Conservation (phyloP, 768 basidiomycete species). For the Lactifluus hygrophoroides region DNA sequence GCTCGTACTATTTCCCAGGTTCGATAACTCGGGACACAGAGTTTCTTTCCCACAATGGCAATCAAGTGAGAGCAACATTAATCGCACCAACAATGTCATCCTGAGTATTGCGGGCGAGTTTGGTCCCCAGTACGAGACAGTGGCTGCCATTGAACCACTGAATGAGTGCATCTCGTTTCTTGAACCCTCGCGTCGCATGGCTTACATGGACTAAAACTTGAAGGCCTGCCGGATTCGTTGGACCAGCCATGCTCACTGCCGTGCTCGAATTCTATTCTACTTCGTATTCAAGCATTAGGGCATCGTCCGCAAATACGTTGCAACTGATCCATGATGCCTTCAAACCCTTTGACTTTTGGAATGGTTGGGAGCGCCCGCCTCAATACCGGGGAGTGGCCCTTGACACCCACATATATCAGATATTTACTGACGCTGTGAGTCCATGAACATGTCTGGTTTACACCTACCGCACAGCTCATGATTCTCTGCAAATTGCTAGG, state of each 20-base stretch:
- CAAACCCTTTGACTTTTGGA: conserved; percentile 64
- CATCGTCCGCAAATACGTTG: conserved; percentile 48
- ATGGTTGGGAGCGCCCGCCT: conserved; percentile 46
- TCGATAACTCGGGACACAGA: conserved; percentile 73
- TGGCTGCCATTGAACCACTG: conserved; percentile 61
- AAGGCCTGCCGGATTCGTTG: conserved; percentile 61
- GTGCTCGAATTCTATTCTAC: conserved; percentile 58
- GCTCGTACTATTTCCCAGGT: conserved; percentile 34
- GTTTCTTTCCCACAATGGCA: conserved; percentile 62
- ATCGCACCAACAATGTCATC: conserved; percentile 59
- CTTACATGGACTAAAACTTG: conserved; percentile 26
- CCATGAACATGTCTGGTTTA: too few species aligned
- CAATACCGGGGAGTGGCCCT: conserved; percentile 59
- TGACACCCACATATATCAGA: conserved; percentile 75
- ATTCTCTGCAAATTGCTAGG: conserved; percentile 26
- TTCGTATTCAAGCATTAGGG: conserved; percentile 66
- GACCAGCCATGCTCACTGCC: conserved; percentile 40
- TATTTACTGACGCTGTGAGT: conserved; percentile 50
- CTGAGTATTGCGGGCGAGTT: conserved; percentile 54
- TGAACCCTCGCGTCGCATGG: too few species aligned
- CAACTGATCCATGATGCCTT: conserved; percentile 75
- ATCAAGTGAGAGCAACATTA: conserved; percentile 51
- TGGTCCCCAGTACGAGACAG: too few species aligned
- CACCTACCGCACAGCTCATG: neutral
- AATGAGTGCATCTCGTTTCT: conserved; percentile 51